A percentile compares a stretch with the other conserved stretches of the same genome.
Conservation (phyloP, 1,139 yeast species). For the Pichia sp. region DNA sequence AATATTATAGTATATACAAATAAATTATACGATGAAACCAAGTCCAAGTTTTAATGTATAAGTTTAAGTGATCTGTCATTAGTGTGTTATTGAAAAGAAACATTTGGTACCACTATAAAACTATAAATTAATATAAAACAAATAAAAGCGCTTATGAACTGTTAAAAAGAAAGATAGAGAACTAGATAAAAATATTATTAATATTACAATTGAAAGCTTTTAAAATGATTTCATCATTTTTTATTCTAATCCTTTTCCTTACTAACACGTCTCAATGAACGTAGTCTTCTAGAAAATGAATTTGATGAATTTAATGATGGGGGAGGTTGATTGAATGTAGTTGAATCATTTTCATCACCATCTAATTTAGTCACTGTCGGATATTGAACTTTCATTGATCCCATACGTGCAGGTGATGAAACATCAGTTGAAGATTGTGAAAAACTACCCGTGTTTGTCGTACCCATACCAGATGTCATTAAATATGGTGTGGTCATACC, state of each 20-base stretch:
- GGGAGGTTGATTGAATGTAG: slow-evolving; percentile 4
- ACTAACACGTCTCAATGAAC: slow-evolving; percentile 22
- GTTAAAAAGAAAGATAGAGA: background rate
- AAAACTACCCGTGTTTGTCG: background rate
- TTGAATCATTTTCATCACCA: slow-evolving; percentile 15
- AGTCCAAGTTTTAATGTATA: no score
- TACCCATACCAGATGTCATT: slow-evolving; percentile 45
- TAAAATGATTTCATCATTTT: background rate
- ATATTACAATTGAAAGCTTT: no score
- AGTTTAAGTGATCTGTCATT: no score
- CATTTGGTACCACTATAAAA: no score
- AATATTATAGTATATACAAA: no score
- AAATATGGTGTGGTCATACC: slow-evolving; percentile 60
- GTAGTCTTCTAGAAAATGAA: slow-evolving; percentile 25
- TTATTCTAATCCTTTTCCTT: slow-evolving; percentile 12
- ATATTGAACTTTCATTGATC: slow-evolving; percentile 25
- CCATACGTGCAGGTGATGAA: slow-evolving; percentile 13
- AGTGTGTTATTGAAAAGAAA: no score
- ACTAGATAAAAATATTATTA: background rate
- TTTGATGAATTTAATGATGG: slow-evolving; percentile 16
- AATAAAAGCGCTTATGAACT: no score
- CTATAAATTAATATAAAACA: no score
- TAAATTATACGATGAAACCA: no score
- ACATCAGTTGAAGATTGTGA: background rate
- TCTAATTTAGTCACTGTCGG: slow-evolving; percentile 31